Evolutionary conservation across 2,329 filamentous ascomycete genomes (phyloP), one percentile per base, ranked within the genome.

Genomic region (Neoarthrinium moseri): DNA sequence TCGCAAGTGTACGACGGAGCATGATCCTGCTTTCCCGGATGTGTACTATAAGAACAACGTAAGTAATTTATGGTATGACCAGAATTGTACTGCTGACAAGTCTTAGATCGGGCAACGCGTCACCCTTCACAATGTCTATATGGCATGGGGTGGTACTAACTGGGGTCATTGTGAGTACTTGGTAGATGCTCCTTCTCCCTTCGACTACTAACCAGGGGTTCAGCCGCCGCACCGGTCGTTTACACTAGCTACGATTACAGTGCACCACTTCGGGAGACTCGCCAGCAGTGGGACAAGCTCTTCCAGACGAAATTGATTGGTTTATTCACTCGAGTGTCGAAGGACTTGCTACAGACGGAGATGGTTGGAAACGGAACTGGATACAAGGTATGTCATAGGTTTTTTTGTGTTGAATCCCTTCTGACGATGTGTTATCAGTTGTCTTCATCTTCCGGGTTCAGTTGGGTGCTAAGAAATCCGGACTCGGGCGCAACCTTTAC

Each of bases 341-440:
- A 62, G 2, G 77, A 73, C 41, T 63, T 81, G 5, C 57, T 77
- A 13, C 71, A 77, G 45, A 78, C 76, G 1, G 54, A 73, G 4
- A 80, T 80, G 73, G 62, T 73, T 40, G 76, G 75, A 2, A 81
- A 80, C 49, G 77, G 78, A 1, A 79, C 76, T 1, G 68, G 68
- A 64, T 45, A 65, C 61, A 35, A 60, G 58, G 40, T 61, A 26
- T 12, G 11, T 22, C 7, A 2, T 3, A 4, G n/a, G n/a, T n/a
- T n/a, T n/a, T n/a, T n/a, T n/a, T n/a, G n/a, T n/a, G n/a, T n/a
- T n/a, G n/a, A n/a, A n/a, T n/a, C n/a, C n/a, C n/a, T n/a, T n/a
- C n/a, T n/a, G n/a, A n/a, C n/a, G n/a, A n/a, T n/a, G n/a, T n/a
- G 8, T 29, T 1, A 52, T n/a, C 20, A 62, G 52, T 57, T 64